These are phyloP conservation scores for Volvox africanus DNA, from an alignment of 139 green algal species.

Conservation along the genomic window DNA sequence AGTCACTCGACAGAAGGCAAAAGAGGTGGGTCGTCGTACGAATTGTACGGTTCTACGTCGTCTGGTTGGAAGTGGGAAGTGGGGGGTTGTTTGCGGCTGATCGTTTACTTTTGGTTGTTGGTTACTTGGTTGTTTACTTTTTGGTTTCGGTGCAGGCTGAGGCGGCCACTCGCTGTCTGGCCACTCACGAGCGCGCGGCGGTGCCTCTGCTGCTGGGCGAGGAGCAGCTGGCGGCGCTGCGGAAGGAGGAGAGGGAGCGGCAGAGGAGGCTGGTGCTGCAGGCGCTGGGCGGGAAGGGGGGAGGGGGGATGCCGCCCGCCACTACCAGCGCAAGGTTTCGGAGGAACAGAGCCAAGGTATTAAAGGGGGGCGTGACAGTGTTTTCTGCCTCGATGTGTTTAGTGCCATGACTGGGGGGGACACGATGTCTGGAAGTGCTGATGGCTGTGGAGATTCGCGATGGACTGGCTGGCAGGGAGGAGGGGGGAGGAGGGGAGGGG, in stretches of 20 bases:
- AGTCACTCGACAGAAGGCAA: conserved; percentile 45
- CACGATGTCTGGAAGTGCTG: not conserved
- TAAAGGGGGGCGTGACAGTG: too few species aligned
- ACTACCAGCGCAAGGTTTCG: conserved; percentile 34
- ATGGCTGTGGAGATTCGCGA: too few species aligned
- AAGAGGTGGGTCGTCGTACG: conserved; percentile 33
- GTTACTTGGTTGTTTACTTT: too few species aligned
- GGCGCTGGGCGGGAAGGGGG: not conserved
- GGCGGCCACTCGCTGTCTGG: not conserved
- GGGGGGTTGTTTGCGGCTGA: too few species aligned
- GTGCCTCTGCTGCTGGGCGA: conserved; percentile 5
- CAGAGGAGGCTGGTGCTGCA: not conserved
- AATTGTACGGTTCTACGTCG: too few species aligned
- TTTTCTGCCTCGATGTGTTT: too few species aligned
- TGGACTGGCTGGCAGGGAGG: too few species aligned
- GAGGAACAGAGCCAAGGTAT: conserved; percentile 41
- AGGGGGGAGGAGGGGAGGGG: too few species aligned
- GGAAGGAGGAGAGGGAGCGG: not conserved
- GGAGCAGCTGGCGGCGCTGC: conserved; percentile 11
- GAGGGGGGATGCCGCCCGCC: not conserved
- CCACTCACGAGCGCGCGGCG: conserved; percentile 7
- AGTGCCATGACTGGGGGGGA: too few species aligned
- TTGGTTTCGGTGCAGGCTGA: not conserved
- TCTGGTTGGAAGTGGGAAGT: too few species aligned
- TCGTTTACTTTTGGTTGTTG: too few species aligned